A percentile compares a stretch with the other conserved stretches of the same genome.
Evolutionary conservation across 2,329 filamentous ascomycete species (phyloP).

Genomic region (Diaporthe vaccinii): DNA sequence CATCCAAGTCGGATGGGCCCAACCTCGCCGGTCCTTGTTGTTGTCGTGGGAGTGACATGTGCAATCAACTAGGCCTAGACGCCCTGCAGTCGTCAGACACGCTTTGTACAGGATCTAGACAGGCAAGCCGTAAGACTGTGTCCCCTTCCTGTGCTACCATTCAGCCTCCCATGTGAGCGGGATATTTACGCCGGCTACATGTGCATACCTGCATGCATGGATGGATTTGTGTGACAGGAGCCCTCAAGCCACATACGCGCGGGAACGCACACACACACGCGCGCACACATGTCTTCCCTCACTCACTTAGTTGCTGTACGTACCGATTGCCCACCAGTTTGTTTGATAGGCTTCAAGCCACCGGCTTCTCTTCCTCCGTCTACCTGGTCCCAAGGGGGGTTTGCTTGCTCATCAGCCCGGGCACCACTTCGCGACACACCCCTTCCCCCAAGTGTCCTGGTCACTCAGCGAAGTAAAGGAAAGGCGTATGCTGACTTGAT

Average conservation of each 20-base stretch:
- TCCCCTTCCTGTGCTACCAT: background rate
- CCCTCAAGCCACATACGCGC: background rate
- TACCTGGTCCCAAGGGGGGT: background rate
- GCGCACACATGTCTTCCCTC: background rate
- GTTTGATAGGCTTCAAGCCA: background rate
- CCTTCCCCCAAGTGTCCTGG: background rate
- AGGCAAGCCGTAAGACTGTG: background rate
- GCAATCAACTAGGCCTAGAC: background rate
- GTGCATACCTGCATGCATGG: background rate
- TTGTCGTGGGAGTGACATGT: background rate
- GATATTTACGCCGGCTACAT: background rate
- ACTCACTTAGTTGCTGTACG: background rate
- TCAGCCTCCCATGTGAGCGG: background rate
- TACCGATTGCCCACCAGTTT: background rate
- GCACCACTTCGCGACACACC: background rate
- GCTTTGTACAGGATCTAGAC: background rate
- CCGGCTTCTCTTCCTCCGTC: background rate
- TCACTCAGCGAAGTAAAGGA: background rate
- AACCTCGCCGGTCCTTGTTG: too few species aligned
- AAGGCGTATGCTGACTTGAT: background rate
- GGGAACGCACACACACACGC: background rate
- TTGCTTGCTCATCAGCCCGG: conserved; percentile 1
- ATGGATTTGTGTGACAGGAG: background rate
- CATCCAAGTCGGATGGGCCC: background rate
- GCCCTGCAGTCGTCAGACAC: background rate